Base-by-base conservation (phyloP, 2,329 filamentous ascomycete genomes). In the Colletotrichum echinochloae region DNA sequence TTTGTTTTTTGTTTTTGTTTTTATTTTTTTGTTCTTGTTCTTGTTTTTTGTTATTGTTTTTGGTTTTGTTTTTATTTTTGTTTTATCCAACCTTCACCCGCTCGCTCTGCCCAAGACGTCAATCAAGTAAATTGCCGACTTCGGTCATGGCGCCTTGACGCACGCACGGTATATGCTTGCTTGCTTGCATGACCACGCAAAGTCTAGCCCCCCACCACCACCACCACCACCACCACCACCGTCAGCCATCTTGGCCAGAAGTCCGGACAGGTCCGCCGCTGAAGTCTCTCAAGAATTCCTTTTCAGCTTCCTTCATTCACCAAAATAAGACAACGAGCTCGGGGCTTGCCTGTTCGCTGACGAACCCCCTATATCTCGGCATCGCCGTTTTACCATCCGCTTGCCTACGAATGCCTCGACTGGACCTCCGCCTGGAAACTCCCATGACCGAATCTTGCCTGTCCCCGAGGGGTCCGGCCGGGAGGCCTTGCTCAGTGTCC, bases 221-320 rank as follows among this genome's bases (percentile, higher is more conserved):
- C n/a, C n/a, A n/a, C n/a, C n/a, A n/a, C n/a, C n/a, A n/a, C n/a
- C n/a, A n/a, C n/a, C n/a, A n/a, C n/a, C 12, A 44, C 54, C 39
- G 41, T 26, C 63, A 66, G 63, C 66, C 63, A 66, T 51, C 49
- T 70, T 61, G 48, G 44, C 54, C 37, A 41, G 35, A 54, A 54
- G 48, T 51, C 54, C 37, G 35, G 35, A 54, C 61, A 60, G 39
- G 26, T 41, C 66, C 35, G 54, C 26, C 51, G 37, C 48, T 54
- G 54, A 54, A 54, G 30, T 23, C 55, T 18, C 37, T 52, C 39
- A 6, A 44, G 23, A 51, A 18, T 48, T 33, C 16, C 55, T 28
- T 57, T 48, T 57, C 39, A 33, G 20, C n/a, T n/a, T n/a, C n/a
- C n/a, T n/a, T n/a, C n/a, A 23, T 44, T 51, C 28, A 39, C 51